Evolutionary conservation across 768 basidiomycete genomes (phyloP).

Genomic region (Mycena pura): DNA sequence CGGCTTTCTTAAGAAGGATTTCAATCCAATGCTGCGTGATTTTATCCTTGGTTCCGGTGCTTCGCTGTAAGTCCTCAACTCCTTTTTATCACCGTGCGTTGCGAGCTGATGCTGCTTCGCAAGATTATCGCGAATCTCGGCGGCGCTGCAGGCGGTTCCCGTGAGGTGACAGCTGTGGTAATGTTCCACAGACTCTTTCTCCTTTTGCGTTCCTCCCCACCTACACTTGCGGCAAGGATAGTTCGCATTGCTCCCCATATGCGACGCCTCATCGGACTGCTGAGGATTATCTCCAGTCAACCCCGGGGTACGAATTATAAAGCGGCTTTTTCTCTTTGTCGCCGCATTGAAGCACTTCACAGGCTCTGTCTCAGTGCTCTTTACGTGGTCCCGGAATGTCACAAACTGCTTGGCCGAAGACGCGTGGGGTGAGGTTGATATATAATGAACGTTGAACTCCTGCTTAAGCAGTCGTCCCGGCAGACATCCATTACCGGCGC

Average conservation of each 20-base stretch:
- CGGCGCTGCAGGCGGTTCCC: conserved; percentile 14
- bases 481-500: too few species aligned
- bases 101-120: conserved; percentile 30
- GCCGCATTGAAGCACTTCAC: too few species aligned
- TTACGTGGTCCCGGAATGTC: too few species aligned
- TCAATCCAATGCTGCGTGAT: conserved; percentile 40
- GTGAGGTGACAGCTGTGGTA: conserved; percentile 32
- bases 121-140: conserved; percentile 16
- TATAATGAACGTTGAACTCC: too few species aligned
- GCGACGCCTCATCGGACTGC: conserved; percentile 39
- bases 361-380: too few species aligned
- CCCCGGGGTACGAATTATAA: conserved; percentile 23
- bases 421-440: too few species aligned
- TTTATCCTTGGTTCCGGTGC: conserved; percentile 41
- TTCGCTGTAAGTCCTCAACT: conserved; percentile 27
- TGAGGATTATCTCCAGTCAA: conserved; percentile 41
- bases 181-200: conserved; percentile 35
- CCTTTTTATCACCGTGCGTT: conserved; percentile 23
- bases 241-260: conserved; percentile 50
- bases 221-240: conserved; percentile 39
- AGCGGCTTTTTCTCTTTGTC: too few species aligned
- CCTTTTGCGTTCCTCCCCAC: conserved; percentile 33
- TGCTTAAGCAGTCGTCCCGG: too few species aligned
- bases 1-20: too few species aligned
- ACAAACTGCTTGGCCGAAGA: too few species aligned